Conservation (phyloP, 2,329 filamentous ascomycete genomes). For the Rutstroemia sp. region DNA sequence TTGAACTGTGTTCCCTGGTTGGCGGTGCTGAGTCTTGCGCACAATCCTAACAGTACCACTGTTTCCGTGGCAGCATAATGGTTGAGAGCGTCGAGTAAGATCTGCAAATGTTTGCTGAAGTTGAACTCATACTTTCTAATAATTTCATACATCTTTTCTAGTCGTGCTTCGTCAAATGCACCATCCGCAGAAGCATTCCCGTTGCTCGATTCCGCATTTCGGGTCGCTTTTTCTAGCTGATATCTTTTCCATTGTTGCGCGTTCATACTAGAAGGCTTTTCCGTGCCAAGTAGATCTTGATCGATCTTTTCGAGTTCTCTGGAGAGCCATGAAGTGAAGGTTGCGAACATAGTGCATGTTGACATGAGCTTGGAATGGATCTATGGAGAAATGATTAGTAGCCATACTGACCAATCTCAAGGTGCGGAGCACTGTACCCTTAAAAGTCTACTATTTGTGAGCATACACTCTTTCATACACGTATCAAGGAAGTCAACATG, state of each 20-base stretch:
- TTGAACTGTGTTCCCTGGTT: slow-evolving; percentile 67
- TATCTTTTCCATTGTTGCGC: slow-evolving; percentile 54
- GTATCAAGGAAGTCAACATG: slow-evolving; percentile 98
- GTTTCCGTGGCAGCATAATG: slow-evolving; percentile 98
- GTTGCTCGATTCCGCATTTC: slow-evolving; percentile 28
- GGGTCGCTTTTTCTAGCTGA: slow-evolving; percentile 41
- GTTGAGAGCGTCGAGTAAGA: slow-evolving; percentile 88
- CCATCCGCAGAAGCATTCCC: slow-evolving; percentile 12
- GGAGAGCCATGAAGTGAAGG: slow-evolving; percentile 80
- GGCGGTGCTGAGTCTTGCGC: slow-evolving; percentile 72
- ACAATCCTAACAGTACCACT: slow-evolving; percentile 83
- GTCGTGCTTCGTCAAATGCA: slow-evolving; percentile 20
- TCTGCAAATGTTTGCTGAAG: slow-evolving; percentile 86
- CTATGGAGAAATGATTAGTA: slow-evolving; percentile 37
- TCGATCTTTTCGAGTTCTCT: slow-evolving; percentile 80
- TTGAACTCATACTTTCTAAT: slow-evolving; percentile 89
- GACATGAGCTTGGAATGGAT: slow-evolving; percentile 97
- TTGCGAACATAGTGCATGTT: slow-evolving; percentile 89
- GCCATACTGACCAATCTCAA: too few species aligned
- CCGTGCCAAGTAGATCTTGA: slow-evolving; percentile 59
- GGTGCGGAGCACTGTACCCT: slow-evolving; percentile 49
- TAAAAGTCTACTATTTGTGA: slow-evolving; percentile 91
- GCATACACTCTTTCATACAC: slow-evolving; percentile 97
- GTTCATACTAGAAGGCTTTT: slow-evolving; percentile 53
- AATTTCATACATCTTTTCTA: slow-evolving; percentile 62